A percentile compares a stretch with the other conserved stretches of the same genome.
These are phyloP conservation scores for Asterionellopsis glacialis DNA, from an alignment of 108 stramenopile genomes.

Conservation along the genomic window DNA sequence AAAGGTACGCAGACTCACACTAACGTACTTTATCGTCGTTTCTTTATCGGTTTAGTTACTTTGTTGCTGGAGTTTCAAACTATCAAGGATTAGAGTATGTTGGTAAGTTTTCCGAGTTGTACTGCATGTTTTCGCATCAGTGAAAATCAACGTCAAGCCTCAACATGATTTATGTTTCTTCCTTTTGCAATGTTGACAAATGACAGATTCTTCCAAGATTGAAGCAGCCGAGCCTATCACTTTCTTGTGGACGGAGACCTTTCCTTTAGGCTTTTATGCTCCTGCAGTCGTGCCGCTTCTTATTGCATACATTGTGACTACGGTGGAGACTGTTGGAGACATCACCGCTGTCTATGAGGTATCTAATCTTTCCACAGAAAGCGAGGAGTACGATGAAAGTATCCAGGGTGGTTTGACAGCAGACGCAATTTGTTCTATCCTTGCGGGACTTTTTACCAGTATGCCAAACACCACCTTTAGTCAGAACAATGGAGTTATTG, in stretches of 20 bases:
- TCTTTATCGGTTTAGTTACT: background rate
- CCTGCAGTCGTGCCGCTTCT: slow-evolving; percentile 40
- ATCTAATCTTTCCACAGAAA: slow-evolving; percentile 33
- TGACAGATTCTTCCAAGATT: slow-evolving; percentile 10
- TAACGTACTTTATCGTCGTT: background rate
- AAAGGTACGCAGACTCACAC: background rate
- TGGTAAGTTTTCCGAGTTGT: background rate
- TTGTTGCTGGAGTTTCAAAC: slow-evolving; percentile 26
- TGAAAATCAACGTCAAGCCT: too few relatives aligned
- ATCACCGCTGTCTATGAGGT: slow-evolving; percentile 55
- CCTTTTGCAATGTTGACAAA: background rate
- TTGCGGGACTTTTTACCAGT: slow-evolving; percentile 32
- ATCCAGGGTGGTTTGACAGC: slow-evolving; percentile 62
- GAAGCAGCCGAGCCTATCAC: slow-evolving; percentile 18
- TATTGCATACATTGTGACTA: slow-evolving; percentile 47
- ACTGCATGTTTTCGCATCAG: too few relatives aligned
- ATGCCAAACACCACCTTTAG: slow-evolving; percentile 71
- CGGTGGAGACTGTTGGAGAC: slow-evolving; percentile 57
- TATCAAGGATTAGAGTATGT: slow-evolving; percentile 19
- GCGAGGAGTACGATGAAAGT: slow-evolving; percentile 40
- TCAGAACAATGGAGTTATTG: slow-evolving; percentile 76
- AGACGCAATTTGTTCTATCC: slow-evolving; percentile 41
- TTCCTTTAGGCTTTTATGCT: slow-evolving; percentile 37
- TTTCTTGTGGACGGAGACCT: slow-evolving; percentile 48
- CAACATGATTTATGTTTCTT: too few relatives aligned